Evolutionary conservation across 73 alveolate species (phyloP), one percentile per base, ranked within the genome.

Genomic region (Paramecium primaurelia): DNA sequence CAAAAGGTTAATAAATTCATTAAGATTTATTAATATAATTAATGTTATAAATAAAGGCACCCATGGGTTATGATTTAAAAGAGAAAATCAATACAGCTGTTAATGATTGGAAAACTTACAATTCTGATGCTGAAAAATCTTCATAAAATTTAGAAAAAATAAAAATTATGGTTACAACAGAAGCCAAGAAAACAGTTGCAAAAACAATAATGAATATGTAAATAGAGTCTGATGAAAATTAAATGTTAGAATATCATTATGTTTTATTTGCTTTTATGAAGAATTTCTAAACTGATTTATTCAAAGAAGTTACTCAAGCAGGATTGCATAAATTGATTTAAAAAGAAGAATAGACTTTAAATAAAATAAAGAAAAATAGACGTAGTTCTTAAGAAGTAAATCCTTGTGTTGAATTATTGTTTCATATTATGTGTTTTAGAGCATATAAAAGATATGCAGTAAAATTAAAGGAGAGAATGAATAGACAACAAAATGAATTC

Each of bases 231-330:
- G 86, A 92, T 54, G 90, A 54, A 92, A 37, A 92, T 38, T 71
- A 86, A 26, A 47, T 20, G 42, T 16, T 92, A 54, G 90, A 92
- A 60, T 92, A 92, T 58, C 90, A 92, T 59, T 84, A 92, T 59
- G 73, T 92, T 34, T 95, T 92, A 36, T 92, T 92, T 88, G 38
- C 90, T 12, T 42, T 86, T 36, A 92, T 92, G 95, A 92, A 86
- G 44, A 44, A 40, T 37, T 80, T 80, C n/a, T 28, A 80, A 47
- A 80, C 26, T 2, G 58, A 80, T 42, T 36, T 80, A 10, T 42
- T 26, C 20, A 44, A 80, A 12, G 28, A 45, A 25, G 73, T 80
- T 7, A 44, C 77, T 20, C 20, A 7, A 11, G 22, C n/a, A 25
- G 91, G 91, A 4, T 26, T 22, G 12, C 12, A 20, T 22, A 80